These are phyloP conservation scores for Piper longum DNA, from an alignment of 164 flowering plant genomes.

Conservation along the genomic window DNA sequence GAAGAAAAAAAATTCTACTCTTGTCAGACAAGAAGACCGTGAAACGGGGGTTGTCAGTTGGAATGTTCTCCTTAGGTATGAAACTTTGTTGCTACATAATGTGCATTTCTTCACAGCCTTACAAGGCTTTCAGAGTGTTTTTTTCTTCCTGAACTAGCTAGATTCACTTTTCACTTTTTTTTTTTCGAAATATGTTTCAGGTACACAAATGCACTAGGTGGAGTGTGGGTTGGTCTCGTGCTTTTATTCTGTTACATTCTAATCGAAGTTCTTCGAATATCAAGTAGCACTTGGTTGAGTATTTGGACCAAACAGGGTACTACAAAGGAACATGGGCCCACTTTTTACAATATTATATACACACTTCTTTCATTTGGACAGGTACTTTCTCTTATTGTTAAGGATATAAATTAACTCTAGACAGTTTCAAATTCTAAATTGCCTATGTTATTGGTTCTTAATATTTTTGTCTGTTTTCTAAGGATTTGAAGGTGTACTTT, in stretches of 20 bases:
- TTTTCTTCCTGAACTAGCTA: background rate
- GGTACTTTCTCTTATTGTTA: slow-evolving; percentile 23
- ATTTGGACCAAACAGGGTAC: slow-evolving; percentile 69
- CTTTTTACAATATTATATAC: slow-evolving; percentile 63
- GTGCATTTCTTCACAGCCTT: background rate
- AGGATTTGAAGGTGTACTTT: slow-evolving; percentile 5
- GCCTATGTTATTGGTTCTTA: background rate
- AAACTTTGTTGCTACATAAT: background rate
- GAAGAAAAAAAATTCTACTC: slow-evolving; percentile 68
- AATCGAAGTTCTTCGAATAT: slow-evolving; percentile 64
- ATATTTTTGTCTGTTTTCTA: background rate
- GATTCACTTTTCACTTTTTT: background rate
- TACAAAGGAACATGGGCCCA: slow-evolving; percentile 32
- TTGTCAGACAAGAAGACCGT: slow-evolving; percentile 89
- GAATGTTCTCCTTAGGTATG: slow-evolving; percentile 72
- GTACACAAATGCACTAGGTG: slow-evolving; percentile 90
- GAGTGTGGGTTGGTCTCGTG: slow-evolving; percentile 66
- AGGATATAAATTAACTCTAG: background rate
- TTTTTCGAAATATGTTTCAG: slow-evolving; percentile 18
- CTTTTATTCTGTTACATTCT: slow-evolving; percentile 58
- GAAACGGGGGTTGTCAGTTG: slow-evolving; percentile 94
- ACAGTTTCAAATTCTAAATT: background rate
- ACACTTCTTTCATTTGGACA: slow-evolving; percentile 68
- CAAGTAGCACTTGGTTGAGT: slow-evolving; percentile 97
- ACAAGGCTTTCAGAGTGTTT: background rate